Evolutionary conservation across 768 basidiomycete species (phyloP).

Genomic region (Lactarius quietus): DNA sequence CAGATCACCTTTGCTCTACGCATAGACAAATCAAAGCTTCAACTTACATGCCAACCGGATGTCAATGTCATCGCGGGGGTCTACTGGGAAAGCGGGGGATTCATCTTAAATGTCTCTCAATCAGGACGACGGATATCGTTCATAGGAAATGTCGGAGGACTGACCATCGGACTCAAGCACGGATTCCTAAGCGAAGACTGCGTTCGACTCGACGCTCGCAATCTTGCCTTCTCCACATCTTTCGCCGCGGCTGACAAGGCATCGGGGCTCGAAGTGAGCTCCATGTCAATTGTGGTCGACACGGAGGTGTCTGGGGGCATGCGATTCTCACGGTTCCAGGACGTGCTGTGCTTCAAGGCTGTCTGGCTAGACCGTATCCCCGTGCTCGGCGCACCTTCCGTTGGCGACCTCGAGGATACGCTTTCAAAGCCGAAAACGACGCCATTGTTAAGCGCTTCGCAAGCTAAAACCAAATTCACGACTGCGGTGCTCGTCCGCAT

Average conservation of each 20-base stretch:
- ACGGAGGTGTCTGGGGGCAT: slow-evolving; percentile 79
- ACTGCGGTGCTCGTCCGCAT: slow-evolving; percentile 67
- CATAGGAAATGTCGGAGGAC: slow-evolving; percentile 74
- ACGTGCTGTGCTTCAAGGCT: slow-evolving; percentile 91
- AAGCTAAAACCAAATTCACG: slow-evolving; percentile 45
- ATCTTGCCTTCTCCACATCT: slow-evolving; percentile 73
- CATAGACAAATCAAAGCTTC: slow-evolving; percentile 85
- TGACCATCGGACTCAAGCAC: slow-evolving; percentile 79
- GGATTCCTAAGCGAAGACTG: slow-evolving; percentile 83
- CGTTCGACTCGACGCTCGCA: slow-evolving; percentile 73
- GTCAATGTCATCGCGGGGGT: slow-evolving; percentile 88
- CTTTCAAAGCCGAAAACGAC: slow-evolving; percentile 17
- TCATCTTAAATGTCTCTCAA: slow-evolving; percentile 74
- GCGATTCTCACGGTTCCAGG: slow-evolving; percentile 83
- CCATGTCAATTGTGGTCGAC: slow-evolving; percentile 74
- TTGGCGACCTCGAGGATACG: slow-evolving; percentile 26
- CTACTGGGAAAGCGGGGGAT: slow-evolving; percentile 94
- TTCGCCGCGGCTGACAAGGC: slow-evolving; percentile 52
- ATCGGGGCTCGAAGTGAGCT: slow-evolving; percentile 40
- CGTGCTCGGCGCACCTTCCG: slow-evolving; percentile 51
- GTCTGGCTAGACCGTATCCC: slow-evolving; percentile 92
- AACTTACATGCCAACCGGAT: slow-evolving; percentile 85
- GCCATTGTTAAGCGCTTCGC: slow-evolving; percentile 21
- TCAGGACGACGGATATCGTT: slow-evolving; percentile 69
- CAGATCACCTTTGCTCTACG: slow-evolving; percentile 84